Base-by-base conservation (phyloP, 2,329 filamentous ascomycete genomes). In the Claviceps pusilla region DNA sequence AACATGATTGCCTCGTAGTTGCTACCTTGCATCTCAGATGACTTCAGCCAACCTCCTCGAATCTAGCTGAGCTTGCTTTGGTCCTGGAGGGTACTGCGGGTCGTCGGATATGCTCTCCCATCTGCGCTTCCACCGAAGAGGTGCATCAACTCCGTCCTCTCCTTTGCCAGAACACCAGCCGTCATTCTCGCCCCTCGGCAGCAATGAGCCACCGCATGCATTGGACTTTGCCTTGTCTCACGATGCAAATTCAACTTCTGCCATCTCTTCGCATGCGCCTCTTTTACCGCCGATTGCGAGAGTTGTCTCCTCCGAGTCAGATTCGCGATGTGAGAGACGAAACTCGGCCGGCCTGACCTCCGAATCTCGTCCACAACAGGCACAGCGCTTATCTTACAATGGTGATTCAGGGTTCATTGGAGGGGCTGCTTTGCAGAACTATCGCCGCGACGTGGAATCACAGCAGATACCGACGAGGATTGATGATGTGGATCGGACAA, bases 51-150 rank as follows among this genome's bases (percentile, higher is more conserved):
- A 11, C 7, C 33, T 24, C 9, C 24, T 31, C 43, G 16, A 52
- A 6, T 31, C 24, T 47, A 42, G 3, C 33, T 29, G 42, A 43
- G 29, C 33, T n/a, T 16, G 9, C 12, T n/a, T 33, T n/a, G 29
- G 43, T 46, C 39, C 14, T 31, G 46, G n/a, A 43, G 41, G 37
- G 35, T 42, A 41, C 24, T 39, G 19, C 46, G 49, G 1, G 41
- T 48, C 10, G 41, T 45, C 45, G 48, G 51, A 47, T 12, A 77
- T 78, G 75, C 69, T 77, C 53, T 76, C 75, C 59, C 73, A 76
- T 66, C 71, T 80, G 50, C 76, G 77, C 62, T 80, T 81, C 66
- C 78, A 80, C 61, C 75, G 78, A 61, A 75, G 77, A 62, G 76
- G 71, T 50, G 72, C 73, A 59, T 80, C 77, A 54, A 78, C 74